Percentiles rank a stretch among this genome's conserved stretches.
Evolutionary conservation across 352 stramenopile species (phyloP).

Genomic region (Paralagenidium karlingii): DNA sequence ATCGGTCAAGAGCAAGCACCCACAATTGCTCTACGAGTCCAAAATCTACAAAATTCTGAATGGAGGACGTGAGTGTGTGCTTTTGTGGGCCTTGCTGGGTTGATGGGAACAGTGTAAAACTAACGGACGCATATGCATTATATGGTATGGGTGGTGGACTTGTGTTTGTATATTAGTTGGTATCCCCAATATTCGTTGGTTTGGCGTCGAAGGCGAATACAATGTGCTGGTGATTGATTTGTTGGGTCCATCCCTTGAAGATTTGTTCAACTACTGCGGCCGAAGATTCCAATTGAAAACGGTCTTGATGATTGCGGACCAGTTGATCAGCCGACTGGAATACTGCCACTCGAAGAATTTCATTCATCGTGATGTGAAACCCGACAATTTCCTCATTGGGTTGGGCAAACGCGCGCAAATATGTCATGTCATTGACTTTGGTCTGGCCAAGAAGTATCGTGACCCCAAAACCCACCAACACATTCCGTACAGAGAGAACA

Average conservation of each 20-base stretch:
- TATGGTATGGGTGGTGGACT: not conserved
- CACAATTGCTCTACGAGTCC: conserved; percentile 98
- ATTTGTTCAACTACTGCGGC: conserved; percentile 84
- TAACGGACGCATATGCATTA: conserved; percentile 1
- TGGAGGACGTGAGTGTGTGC: conserved; percentile 87
- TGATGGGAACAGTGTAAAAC: too few species aligned
- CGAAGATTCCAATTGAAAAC: conserved; percentile 91
- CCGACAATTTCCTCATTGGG: conserved; percentile 85
- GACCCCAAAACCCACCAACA: conserved; percentile 83
- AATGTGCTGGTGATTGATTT: conserved; percentile 99
- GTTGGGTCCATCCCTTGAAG: conserved; percentile 90
- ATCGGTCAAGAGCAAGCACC: conserved; percentile 94
- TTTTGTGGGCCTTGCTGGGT: conserved; percentile 1
- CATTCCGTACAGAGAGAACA: conserved; percentile 86
- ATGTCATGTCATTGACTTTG: conserved; percentile 83
- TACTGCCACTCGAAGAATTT: conserved; percentile 86
- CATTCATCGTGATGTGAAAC: conserved; percentile 85
- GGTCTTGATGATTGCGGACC: conserved; percentile 89
- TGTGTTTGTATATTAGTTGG: conserved; percentile 65
- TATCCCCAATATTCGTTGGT: conserved; percentile 98
- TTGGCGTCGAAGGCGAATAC: conserved; percentile 98
- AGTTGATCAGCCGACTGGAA: conserved; percentile 76
- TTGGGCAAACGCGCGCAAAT: conserved; percentile 81
- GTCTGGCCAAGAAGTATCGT: conserved; percentile 84
- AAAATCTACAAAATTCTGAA: conserved; percentile 99